phyloP scores from a whole-genome alignment of 805 yeast species.

The Metschnikowia amazonensis region DNA sequence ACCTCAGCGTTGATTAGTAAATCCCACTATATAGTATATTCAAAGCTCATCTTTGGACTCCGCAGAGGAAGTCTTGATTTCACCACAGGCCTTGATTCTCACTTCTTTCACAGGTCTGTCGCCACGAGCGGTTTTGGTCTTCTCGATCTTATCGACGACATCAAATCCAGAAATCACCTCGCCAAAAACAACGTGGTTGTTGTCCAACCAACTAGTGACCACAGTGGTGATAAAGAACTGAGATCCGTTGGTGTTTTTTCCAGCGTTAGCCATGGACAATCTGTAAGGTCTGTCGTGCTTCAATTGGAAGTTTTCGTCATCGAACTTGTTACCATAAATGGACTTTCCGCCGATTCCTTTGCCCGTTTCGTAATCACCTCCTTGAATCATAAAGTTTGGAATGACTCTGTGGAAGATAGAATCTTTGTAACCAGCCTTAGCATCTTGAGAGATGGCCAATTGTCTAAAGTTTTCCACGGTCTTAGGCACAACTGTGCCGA shows the following conservation, averaged over 20 bases:
- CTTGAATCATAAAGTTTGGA: slow-evolving; percentile 74
- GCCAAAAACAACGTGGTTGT: slow-evolving; percentile 95
- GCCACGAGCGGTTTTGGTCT: slow-evolving; percentile 61
- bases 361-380: slow-evolving; percentile 77
- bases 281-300: slow-evolving; percentile 68
- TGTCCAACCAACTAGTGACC: slow-evolving; percentile 86
- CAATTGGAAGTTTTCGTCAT: slow-evolving; percentile 71
- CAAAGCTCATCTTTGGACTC: slow-evolving; percentile 32
- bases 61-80: slow-evolving; percentile 37
- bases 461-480: slow-evolving; percentile 87
- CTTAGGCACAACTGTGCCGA: slow-evolving; percentile 81
- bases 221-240: slow-evolving; percentile 96
- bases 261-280: slow-evolving; percentile 78
- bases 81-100: slow-evolving; percentile 69
- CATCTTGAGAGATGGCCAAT: slow-evolving; percentile 59
- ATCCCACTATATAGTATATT: not conserved
- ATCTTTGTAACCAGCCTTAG: slow-evolving; percentile 57
- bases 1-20: not conserved
- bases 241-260: slow-evolving; percentile 79
- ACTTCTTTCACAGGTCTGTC: slow-evolving; percentile 71
- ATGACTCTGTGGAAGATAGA: slow-evolving; percentile 74
- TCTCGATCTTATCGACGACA: slow-evolving; percentile 70
- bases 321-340: slow-evolving; percentile 67
- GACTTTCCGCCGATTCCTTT: slow-evolving; percentile 80
- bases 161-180: slow-evolving; percentile 88